phyloP scores from a whole-genome alignment of 1,284 basidiomycete species.

The Sanghuangporus sanghuang region DNA sequence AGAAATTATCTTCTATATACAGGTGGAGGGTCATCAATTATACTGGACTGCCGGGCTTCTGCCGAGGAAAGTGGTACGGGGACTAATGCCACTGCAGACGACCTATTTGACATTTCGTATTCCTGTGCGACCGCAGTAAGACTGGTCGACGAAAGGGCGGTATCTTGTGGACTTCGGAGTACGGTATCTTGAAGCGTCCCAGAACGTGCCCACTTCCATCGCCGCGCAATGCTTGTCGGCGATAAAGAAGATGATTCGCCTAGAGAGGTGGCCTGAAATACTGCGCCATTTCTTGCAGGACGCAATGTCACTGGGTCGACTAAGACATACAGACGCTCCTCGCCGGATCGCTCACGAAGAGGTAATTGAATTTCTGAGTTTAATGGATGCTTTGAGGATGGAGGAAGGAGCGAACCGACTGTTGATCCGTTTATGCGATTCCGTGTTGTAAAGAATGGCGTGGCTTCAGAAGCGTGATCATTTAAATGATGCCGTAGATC shows the following conservation, averaged over 20 bases:
- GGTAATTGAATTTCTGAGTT: too few relatives aligned
- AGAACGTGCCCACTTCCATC: background rate
- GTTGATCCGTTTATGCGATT: background rate
- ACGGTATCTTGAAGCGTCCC: background rate
- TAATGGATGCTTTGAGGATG: background rate
- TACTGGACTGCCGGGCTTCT: background rate
- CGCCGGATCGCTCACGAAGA: too few relatives aligned
- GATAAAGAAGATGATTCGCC: background rate
- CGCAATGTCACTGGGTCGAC: too few relatives aligned
- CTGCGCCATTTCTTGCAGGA: background rate
- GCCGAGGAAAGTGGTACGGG: background rate
- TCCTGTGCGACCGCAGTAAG: background rate
- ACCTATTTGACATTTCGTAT: background rate
- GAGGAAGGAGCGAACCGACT: background rate
- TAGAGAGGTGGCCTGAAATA: background rate
- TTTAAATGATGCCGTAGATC: background rate
- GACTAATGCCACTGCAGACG: too few relatives aligned
- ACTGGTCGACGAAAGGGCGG: background rate
- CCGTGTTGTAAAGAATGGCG: background rate
- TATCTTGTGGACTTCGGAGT: background rate
- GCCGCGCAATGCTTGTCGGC: background rate
- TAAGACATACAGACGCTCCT: too few relatives aligned
- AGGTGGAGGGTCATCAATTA: background rate
- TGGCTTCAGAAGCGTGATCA: background rate
- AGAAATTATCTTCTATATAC: background rate